Evolutionary conservation across 1,139 yeast species (phyloP).

Genomic region (Geotrichum restrictum): DNA sequence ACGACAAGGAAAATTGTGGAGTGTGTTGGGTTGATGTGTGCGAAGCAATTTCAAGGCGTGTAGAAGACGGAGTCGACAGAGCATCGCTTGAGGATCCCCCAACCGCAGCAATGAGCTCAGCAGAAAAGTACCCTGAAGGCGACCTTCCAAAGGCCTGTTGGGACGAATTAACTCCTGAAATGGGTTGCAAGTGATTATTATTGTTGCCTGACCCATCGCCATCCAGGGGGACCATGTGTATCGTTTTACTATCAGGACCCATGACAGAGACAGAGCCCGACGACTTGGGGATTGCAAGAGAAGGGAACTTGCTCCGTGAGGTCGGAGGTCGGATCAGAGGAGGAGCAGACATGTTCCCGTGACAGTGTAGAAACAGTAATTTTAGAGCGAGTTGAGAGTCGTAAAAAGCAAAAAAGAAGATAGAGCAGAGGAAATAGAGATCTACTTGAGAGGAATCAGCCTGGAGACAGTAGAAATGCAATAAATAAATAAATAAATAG

Average conservation of each 20-base stretch:
- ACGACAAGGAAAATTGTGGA: not conserved
- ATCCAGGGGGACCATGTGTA: not conserved
- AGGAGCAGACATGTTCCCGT: slow-evolving; percentile 17
- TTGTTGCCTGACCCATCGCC: not conserved
- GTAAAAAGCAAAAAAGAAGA: slow-evolving; percentile 6
- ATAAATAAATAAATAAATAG: slow-evolving; percentile 5
- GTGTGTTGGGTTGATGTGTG: not conserved
- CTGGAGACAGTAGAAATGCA: not conserved
- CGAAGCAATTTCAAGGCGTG: not conserved
- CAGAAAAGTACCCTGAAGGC: slow-evolving; percentile 16
- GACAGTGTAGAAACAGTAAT: not conserved
- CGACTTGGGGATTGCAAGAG: slow-evolving; percentile 14
- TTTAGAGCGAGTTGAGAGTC: slow-evolving; percentile 10
- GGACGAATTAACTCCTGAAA: not conserved
- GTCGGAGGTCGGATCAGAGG: slow-evolving; percentile 20
- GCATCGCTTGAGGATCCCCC: slow-evolving; percentile 3
- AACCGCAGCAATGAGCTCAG: slow-evolving; percentile 17
- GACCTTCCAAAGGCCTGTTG: slow-evolving; percentile 4
- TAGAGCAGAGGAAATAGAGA: not conserved
- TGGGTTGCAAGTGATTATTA: slow-evolving; percentile 2
- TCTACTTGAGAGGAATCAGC: not conserved
- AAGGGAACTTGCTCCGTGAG: slow-evolving; percentile 15
- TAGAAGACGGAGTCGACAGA: not conserved
- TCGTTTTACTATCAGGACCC: slow-evolving; percentile 10
- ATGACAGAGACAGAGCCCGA: slow-evolving; percentile 1